phyloP scores from a whole-genome alignment of 2,329 filamentous ascomycete species.

The Pestalotiopsis sp. region DNA sequence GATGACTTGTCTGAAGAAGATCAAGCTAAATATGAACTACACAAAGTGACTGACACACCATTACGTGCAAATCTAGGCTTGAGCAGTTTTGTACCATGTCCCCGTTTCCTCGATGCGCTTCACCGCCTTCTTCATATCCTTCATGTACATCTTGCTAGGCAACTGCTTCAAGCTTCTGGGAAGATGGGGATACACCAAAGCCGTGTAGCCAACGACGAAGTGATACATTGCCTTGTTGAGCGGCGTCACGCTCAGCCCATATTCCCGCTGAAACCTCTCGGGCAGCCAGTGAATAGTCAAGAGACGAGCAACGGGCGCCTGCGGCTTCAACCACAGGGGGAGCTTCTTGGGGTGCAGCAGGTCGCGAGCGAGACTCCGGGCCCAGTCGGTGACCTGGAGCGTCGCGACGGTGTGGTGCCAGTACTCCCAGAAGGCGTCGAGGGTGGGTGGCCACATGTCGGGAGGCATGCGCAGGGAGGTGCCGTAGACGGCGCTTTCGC shows the following conservation, averaged over 20 bases:
- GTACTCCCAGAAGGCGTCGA: constrained; percentile 39
- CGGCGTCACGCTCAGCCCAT: constrained; percentile 27
- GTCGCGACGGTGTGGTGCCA: constrained; percentile 38
- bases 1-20: no score
- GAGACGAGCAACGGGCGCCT: constrained; percentile 31
- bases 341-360: constrained; percentile 30
- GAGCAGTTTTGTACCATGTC: constrained; percentile 21
- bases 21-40: neutral
- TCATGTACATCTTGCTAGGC: constrained; percentile 32
- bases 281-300: constrained; percentile 33
- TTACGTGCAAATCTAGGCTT: neutral
- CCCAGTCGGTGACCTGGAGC: constrained; percentile 34
- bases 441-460: constrained; percentile 37
- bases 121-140: constrained; percentile 32
- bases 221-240: constrained; percentile 23
- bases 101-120: constrained; percentile 19
- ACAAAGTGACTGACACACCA: neutral
- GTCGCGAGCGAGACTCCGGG: constrained; percentile 29
- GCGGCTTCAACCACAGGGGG: constrained; percentile 27
- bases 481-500: constrained; percentile 11
- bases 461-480: constrained; percentile 21
- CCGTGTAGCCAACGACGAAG: constrained; percentile 22
- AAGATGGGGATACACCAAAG: constrained; percentile 26
- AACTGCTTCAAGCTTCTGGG: constrained; percentile 28
- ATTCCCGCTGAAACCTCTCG: constrained; percentile 28